phyloP scores from a whole-genome alignment of 2,329 filamentous ascomycete genomes.

The Corynespora cassiicola region DNA sequence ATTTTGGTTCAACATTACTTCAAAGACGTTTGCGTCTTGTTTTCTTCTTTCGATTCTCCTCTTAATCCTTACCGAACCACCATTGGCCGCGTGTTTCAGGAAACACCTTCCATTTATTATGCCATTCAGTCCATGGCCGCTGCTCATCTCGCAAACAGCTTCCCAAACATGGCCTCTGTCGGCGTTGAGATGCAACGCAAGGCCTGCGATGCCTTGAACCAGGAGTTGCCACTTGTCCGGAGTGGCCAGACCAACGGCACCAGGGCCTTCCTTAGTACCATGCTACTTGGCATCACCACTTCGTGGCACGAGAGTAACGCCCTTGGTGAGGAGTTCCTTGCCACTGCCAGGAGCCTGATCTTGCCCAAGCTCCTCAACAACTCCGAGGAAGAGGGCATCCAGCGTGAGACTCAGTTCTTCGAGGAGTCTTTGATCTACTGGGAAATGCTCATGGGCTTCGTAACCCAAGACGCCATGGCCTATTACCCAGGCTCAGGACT shows the following conservation, averaged over 20 bases:
- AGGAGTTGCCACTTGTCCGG: slow-evolving; percentile 55
- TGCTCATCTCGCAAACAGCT: slow-evolving; percentile 65
- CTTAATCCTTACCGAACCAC: slow-evolving; percentile 68
- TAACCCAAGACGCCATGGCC: slow-evolving; percentile 51
- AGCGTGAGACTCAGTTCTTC: slow-evolving; percentile 56
- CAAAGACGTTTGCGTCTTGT: slow-evolving; percentile 66
- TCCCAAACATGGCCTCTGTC: slow-evolving; percentile 59
- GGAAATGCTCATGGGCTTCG: slow-evolving; percentile 65
- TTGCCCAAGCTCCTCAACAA: slow-evolving; percentile 51
- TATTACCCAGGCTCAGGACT: slow-evolving; percentile 33
- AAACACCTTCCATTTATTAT: slow-evolving; percentile 65
- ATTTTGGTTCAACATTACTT: slow-evolving; percentile 70
- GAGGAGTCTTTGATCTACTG: slow-evolving; percentile 64
- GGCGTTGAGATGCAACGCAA: slow-evolving; percentile 61
- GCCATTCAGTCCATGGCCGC: slow-evolving; percentile 71
- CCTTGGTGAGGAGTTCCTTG: slow-evolving; percentile 61
- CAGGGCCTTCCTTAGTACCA: slow-evolving; percentile 62
- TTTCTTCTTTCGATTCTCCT: slow-evolving; percentile 69
- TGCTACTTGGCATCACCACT: slow-evolving; percentile 66
- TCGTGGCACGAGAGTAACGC: slow-evolving; percentile 66
- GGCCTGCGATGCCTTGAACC: slow-evolving; percentile 58
- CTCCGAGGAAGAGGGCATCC: slow-evolving; percentile 36
- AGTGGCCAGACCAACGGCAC: slow-evolving; percentile 49
- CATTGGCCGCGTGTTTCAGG: slow-evolving; percentile 63
- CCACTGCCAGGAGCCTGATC: slow-evolving; percentile 52